These are phyloP conservation scores for Pholiota microspora DNA, from an alignment of 768 basidiomycete species.

Conservation along the genomic window DNA sequence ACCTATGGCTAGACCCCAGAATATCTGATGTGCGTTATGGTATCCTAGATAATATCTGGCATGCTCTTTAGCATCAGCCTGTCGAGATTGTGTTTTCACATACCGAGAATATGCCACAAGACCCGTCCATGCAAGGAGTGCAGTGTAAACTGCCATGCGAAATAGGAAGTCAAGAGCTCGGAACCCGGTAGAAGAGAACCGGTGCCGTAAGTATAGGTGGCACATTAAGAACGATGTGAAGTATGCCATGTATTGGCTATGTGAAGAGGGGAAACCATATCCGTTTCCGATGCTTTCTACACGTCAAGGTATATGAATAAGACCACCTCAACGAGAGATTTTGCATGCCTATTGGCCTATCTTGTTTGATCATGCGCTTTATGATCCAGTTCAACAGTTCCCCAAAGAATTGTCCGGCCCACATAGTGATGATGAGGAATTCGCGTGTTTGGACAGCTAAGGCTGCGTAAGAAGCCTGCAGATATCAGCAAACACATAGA, in stretches of 20 bases:
- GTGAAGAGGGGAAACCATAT: conserved; percentile 87
- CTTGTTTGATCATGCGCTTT: conserved; percentile 66
- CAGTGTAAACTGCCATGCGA: conserved; percentile 44
- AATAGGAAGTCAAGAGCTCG: conserved; percentile 50
- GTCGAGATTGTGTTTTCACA: conserved; percentile 12
- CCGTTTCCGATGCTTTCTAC: conserved; percentile 62
- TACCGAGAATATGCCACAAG: conserved; percentile 81
- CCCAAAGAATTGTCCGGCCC: conserved; percentile 73
- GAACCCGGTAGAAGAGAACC: conserved; percentile 48
- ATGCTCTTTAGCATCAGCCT: too few species aligned
- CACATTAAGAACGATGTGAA: conserved; percentile 75
- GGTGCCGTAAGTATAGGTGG: conserved; percentile 70
- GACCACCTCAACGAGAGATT: neutral
- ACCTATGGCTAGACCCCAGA: conserved; percentile 75
- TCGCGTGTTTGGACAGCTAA: conserved; percentile 76
- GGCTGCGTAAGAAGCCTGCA: conserved; percentile 77
- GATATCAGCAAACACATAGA: neutral
- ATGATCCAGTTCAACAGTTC: conserved; percentile 69
- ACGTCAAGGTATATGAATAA: neutral
- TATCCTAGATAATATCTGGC: conserved; percentile 75
- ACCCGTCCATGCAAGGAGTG: conserved; percentile 52
- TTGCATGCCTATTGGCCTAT: conserved; percentile 58
- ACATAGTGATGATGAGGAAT: conserved; percentile 78
- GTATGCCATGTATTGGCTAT: conserved; percentile 90
- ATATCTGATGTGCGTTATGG: conserved; percentile 68